These are phyloP conservation scores for Malus fusca DNA, from an alignment of 306 rosid species.

Conservation along the genomic window DNA sequence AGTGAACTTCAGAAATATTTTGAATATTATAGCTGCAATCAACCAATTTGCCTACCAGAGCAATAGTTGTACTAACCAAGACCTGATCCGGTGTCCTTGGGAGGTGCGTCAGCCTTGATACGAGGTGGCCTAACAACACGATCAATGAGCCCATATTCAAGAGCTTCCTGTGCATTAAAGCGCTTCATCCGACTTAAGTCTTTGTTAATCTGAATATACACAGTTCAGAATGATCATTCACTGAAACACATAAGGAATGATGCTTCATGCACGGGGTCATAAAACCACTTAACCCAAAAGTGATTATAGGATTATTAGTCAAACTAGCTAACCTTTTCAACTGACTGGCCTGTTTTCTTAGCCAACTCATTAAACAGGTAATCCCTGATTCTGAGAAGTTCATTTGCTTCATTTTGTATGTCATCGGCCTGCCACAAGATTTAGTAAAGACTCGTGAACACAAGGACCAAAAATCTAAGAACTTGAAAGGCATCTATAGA, in stretches of 20 bases:
- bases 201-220: constrained; percentile 46
- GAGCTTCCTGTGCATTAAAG: constrained; percentile 68
- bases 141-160: constrained; percentile 88
- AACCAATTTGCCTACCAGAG: constrained; percentile 5
- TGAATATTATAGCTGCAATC: constrained; percentile 7
- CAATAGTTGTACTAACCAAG: constrained; percentile 53
- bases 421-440: constrained; percentile 66
- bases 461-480: constrained; percentile 14
- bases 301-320: not conserved
- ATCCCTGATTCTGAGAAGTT: constrained; percentile 79
- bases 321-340: constrained; percentile 64
- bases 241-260: not conserved
- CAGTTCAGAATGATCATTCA: not conserved
- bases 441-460: constrained; percentile 16
- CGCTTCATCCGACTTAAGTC: constrained; percentile 70
- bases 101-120: constrained; percentile 72
- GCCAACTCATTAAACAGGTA: constrained; percentile 71
- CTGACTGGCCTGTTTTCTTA: constrained; percentile 71
- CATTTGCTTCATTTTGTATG: constrained; percentile 77
- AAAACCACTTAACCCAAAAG: not conserved
- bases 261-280: not conserved
- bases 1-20: constrained; percentile 5
- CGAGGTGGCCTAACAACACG: constrained; percentile 71
- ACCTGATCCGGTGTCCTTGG: constrained; percentile 59
- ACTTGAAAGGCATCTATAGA: not conserved